Base-by-base conservation (phyloP, 306 rosid species). In the Vigna trinervia region DNA sequence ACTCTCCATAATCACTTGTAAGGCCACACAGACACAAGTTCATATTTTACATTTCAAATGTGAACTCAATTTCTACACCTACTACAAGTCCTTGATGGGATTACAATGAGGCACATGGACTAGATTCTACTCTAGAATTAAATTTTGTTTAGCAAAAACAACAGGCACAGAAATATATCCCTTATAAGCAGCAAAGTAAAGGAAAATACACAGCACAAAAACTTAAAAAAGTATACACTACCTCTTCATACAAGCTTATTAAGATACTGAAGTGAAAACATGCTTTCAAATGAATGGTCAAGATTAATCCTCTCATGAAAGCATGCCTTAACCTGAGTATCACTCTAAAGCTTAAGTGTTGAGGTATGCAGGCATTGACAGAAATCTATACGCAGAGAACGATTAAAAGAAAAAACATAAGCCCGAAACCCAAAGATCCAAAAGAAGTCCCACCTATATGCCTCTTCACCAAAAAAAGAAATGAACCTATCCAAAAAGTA, bases 11-110 rank as follows among this genome's bases (percentile, higher is more conserved):
- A 48, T 62, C 28, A 63, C 48, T 63, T 63, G 28, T 23, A n/a
- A 17, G 15, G 8, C 48, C 1, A 38, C 10, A 62, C 4, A 36
- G 8, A 60, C 23, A 32, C 2, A 32, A 12, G 12, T 59, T 59
- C 59, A 19, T 12, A 61, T 9, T 79, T 74, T 71, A 50, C 46
- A 30, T 48, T 41, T 80, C 63, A 57, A 72, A 53, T 54, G 52
- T 28, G 58, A 74, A 17, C 34, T 54, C 30, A 54, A 54, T 54
- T 53, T 58, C 52, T 46, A 57, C 14, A 39, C 63, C 30, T 10
- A 56, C 15, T 53, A 12, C 22, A 60, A 50, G 10, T 14, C 54
- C 36, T 70, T 60, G 77, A 34, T 47, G 20, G 15, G 70, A 78
- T 36, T 19, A 76, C 5, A 36, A 34, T 7, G 14, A 71, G 38